Evolutionary conservation across 495 filamentous ascomycete genomes (phyloP), one percentile per base, ranked within the genome.

Genomic region (Penicillium paxilli): DNA sequence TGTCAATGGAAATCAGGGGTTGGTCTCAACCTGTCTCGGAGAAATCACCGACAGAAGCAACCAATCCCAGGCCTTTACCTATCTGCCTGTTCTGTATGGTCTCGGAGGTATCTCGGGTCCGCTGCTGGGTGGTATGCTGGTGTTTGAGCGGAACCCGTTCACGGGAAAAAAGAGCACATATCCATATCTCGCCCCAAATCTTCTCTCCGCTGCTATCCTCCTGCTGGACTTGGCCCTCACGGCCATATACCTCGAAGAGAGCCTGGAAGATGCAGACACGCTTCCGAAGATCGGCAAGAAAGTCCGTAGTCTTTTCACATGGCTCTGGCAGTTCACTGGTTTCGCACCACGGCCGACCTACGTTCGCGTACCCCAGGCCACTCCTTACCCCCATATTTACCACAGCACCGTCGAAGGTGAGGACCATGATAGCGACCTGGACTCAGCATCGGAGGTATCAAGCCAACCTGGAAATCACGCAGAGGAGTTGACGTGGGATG

Each of bases 21-120:
- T 98, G 17, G 89, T 98, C 2, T 92, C 90, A 22, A 96, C 95
- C 1, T 94, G 91, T 51, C 75, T 98, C 22, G 94, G 95, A 10
- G 94, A 98, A 68, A 87, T 98, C 51, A 98, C 94, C 1, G 93
- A 98, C 63, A 84, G 88, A 35, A 92, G 87, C 55, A 98, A 98
- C 67, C 94, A 98, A 72, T 91, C 87, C 35, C 81, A 81, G 44
- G 93, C 92, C 0, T 98, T 98, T 63, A 89, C 87, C 2, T 98
- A 93, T 74, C 80, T 98, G 14, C 94, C 94, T 0, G 86, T 96
- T 33, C 82, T 98, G 3, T 98, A 98, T 68, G 91, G 92, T 19
- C 74, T 98, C 48, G 94, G 94, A 14, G 90, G 88, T 28, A 95
- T 98, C 57, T 95, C 91, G 0, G 94, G 94, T 0, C 95, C 94